phyloP scores from a whole-genome alignment of 805 yeast species.

The Maudiozyma bulderi region DNA sequence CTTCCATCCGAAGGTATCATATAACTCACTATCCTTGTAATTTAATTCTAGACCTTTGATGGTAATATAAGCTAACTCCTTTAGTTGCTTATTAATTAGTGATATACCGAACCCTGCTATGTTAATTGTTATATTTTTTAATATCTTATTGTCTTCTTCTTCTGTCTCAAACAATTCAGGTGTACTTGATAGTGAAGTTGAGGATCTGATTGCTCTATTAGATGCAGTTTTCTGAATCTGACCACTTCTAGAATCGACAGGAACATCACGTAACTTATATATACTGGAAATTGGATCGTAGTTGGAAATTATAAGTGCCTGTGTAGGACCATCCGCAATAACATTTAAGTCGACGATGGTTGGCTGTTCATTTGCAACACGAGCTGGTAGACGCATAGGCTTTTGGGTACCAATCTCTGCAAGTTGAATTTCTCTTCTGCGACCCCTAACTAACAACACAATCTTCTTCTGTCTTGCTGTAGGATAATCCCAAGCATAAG shows the following conservation, averaged over 20 bases:
- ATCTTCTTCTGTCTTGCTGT: conserved; percentile 79
- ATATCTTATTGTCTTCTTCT: conserved; percentile 29
- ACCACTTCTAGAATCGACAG: conserved; percentile 7
- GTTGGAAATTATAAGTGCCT: conserved; percentile 72
- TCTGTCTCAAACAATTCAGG: conserved; percentile 45
- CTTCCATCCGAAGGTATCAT: conserved; percentile 70
- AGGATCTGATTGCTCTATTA: not conserved
- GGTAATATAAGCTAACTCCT: conserved; percentile 79
- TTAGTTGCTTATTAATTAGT: conserved; percentile 54
- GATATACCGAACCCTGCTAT: conserved; percentile 87
- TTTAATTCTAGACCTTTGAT: conserved; percentile 71
- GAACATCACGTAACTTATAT: conserved; percentile 41
- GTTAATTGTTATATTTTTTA: conserved; percentile 41
- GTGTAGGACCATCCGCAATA: conserved; percentile 93
- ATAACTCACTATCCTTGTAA: conserved; percentile 74
- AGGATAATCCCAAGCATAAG: conserved; percentile 96
- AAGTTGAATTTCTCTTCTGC: conserved; percentile 69
- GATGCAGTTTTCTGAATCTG: conserved; percentile 7
- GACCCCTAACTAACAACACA: conserved; percentile 58
- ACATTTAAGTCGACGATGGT: conserved; percentile 78
- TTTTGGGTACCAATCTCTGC: conserved; percentile 88
- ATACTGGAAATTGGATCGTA: conserved; percentile 71
- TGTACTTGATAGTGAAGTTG: conserved; percentile 24
- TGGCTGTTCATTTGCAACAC: conserved; percentile 29
- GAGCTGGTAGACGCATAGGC: conserved; percentile 68